Base-by-base conservation (phyloP, 352 stramenopile species). In the Plasmopara halstedii region DNA sequence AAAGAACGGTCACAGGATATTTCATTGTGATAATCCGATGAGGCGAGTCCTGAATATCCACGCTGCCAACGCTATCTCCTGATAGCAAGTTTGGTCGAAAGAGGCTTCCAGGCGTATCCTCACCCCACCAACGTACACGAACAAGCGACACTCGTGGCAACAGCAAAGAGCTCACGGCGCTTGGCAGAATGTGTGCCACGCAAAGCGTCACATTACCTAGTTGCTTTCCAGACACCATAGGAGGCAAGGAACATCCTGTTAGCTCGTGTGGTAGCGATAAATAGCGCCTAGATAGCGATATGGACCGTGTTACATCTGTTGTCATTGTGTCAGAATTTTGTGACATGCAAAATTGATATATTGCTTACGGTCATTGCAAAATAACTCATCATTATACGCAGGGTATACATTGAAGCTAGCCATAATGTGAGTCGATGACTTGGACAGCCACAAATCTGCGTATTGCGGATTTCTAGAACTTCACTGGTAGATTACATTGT, bases 71-170 rank as follows among this genome's bases (percentile, higher is more conserved):
- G 4, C 13, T 18, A 6, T 50, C 49, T 15, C 23, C 31, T 2
- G 43, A 43, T 35, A 64, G 15, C 18, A 68, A 22, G 32, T 1
- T 25, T 3, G 73, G 73, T 2, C 73, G 64, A 44, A 85, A 82
- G 11, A 85, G 64, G 20, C 62, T 73, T 0, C 59, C 62, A 0
- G 57, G 58, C n/a, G 31, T 25, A 15, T 74, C 56, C 37, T 85
- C 72, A 6, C 72, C 72, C 69, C 70, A 82, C 72, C 72, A 85
- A 23, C 65, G 67, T 35, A 72, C 59, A 21, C 72, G 72, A 34
- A 85, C 67, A 34, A 85, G 61, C 31, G 58, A 54, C 34, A 51
- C 40, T 4, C 26, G 48, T 15, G 70, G 67, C 42, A 83, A 42
- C 3, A 46, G 42, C 3, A 17, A 43, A 31, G 46, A 53, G 9